Evolutionary conservation across 371 early-diverging fungal genomes (phyloP).

Genomic region (Coemansia sp.): DNA sequence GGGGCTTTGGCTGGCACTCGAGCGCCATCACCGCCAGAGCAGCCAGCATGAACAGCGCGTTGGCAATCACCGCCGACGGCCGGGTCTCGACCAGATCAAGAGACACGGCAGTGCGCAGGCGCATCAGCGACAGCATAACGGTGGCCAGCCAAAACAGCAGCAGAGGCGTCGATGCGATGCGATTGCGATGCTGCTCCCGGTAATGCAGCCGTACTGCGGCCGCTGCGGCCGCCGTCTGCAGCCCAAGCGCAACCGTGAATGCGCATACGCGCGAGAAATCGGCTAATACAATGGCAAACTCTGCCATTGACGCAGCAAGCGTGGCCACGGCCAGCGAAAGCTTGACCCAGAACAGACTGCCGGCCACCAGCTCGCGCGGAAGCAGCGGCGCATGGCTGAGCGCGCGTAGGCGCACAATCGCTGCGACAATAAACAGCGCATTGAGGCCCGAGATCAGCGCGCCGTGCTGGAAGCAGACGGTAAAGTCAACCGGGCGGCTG

Average conservation of each 20-base stretch:
- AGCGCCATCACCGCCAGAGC: slow-evolving; percentile 60
- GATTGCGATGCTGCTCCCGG: slow-evolving; percentile 65
- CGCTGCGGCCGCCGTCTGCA: slow-evolving; percentile 42
- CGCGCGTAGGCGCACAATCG: slow-evolving; percentile 14
- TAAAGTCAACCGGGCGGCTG: slow-evolving; percentile 41
- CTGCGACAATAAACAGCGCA: slow-evolving; percentile 43
- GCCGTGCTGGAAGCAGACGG: slow-evolving; percentile 49
- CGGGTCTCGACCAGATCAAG: slow-evolving; percentile 47
- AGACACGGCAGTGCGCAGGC: slow-evolving; percentile 65
- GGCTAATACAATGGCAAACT: slow-evolving; percentile 8
- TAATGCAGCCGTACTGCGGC: slow-evolving; percentile 65
- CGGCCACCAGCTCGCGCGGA: slow-evolving; percentile 23
- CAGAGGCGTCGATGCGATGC: slow-evolving; percentile 67
- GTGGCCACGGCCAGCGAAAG: slow-evolving; percentile 12
- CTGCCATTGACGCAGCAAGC: slow-evolving; percentile 28
- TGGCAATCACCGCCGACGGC: slow-evolving; percentile 52
- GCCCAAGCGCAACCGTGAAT: slow-evolving; percentile 16
- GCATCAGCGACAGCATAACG: slow-evolving; percentile 54
- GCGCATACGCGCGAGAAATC: slow-evolving; percentile 22
- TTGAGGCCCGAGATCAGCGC: slow-evolving; percentile 22
- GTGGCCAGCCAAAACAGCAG: slow-evolving; percentile 78
- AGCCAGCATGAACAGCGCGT: slow-evolving; percentile 49
- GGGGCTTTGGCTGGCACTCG: slow-evolving; percentile 62
- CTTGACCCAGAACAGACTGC: slow-evolving; percentile 37
- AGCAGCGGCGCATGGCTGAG: slow-evolving; percentile 18